Percentiles rank a stretch among this genome's conserved stretches.
These are phyloP conservation scores for Quercus ilex DNA, from an alignment of 306 rosid species.

Conservation along the genomic window DNA sequence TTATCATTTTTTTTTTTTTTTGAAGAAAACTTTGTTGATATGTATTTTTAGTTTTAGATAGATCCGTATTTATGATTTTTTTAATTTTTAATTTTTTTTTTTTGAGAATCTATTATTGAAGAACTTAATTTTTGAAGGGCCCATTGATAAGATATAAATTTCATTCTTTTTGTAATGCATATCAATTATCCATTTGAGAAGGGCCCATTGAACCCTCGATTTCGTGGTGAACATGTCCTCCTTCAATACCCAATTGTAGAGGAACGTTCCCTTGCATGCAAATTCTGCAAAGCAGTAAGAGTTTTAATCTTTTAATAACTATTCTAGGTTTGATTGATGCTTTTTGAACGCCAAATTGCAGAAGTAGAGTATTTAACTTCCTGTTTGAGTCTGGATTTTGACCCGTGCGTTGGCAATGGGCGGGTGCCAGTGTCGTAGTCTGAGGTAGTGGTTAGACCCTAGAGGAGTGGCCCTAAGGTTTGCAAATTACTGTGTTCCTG, in stretches of 20 bases:
- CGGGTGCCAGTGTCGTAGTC: neutral
- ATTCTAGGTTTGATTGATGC: neutral
- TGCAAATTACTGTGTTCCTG: no score
- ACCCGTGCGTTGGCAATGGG: neutral
- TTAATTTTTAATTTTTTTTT: no score
- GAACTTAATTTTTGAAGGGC: neutral
- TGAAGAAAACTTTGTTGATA: no score
- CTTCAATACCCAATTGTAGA: constrained; percentile 93
- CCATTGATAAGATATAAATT: constrained; percentile 6
- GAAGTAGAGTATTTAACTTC: neutral
- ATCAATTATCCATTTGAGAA: constrained; percentile 99
- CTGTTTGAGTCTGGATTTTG: neutral
- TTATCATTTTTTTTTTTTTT: no score
- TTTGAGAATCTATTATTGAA: constrained; percentile 22
- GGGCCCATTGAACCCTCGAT: constrained; percentile 97
- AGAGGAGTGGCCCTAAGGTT: neutral
- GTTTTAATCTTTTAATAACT: constrained; percentile 9
- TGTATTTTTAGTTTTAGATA: no score
- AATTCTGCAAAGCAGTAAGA: constrained; percentile 98
- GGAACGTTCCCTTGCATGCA: constrained; percentile 99
- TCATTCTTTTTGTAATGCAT: constrained; percentile 37
- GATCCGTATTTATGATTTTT: no score
- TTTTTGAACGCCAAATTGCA: no score
- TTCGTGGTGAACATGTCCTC: constrained; percentile 99
- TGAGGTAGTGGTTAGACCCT: neutral